Percentiles rank a stretch among this genome's conserved stretches.
phyloP scores from a whole-genome alignment of 2,329 filamentous ascomycete genomes.

The Endothia cerciana region DNA sequence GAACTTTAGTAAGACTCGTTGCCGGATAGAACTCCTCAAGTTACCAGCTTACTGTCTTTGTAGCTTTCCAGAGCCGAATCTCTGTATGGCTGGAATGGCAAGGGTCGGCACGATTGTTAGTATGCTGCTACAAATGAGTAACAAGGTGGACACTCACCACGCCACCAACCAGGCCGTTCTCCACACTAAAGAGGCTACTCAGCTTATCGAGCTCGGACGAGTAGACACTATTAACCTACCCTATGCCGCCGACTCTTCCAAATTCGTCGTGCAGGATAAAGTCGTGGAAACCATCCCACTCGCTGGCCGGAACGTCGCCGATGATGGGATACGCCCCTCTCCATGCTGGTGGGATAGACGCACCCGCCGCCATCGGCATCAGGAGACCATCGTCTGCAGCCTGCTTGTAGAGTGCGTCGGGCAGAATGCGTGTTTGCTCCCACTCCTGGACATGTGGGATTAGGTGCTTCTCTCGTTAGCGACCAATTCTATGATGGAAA shows the following conservation, averaged over 20 bases:
- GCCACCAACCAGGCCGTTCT: slow-evolving; percentile 27
- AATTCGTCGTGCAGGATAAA: slow-evolving; percentile 43
- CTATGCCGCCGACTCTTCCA: slow-evolving; percentile 34
- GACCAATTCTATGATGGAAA: no score
- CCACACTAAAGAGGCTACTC: slow-evolving; percentile 33
- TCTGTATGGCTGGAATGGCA: slow-evolving; percentile 31
- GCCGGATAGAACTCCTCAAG: no score
- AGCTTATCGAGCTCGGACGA: background rate
- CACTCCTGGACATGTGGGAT: slow-evolving; percentile 23
- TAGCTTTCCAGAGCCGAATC: slow-evolving; percentile 33
- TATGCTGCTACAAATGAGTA: background rate
- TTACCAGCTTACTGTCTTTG: slow-evolving; percentile 28
- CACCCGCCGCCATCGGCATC: slow-evolving; percentile 28
- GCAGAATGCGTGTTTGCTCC: slow-evolving; percentile 20
- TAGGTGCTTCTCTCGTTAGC: slow-evolving; percentile 22
- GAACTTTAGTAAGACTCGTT: no score
- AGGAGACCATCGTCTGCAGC: slow-evolving; percentile 25
- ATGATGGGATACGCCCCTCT: slow-evolving; percentile 32
- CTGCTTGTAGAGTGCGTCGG: slow-evolving; percentile 15
- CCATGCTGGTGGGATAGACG: slow-evolving; percentile 18
- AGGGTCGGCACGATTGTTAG: slow-evolving; percentile 16
- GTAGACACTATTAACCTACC: slow-evolving; percentile 7
- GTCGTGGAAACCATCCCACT: slow-evolving; percentile 45
- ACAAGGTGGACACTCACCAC: slow-evolving; percentile 2
- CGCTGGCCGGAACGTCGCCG: slow-evolving; percentile 33